Percentiles rank a stretch among this genome's conserved stretches.
Evolutionary conservation across 495 filamentous ascomycete species (phyloP).

Genomic region (Xylaria longipes): DNA sequence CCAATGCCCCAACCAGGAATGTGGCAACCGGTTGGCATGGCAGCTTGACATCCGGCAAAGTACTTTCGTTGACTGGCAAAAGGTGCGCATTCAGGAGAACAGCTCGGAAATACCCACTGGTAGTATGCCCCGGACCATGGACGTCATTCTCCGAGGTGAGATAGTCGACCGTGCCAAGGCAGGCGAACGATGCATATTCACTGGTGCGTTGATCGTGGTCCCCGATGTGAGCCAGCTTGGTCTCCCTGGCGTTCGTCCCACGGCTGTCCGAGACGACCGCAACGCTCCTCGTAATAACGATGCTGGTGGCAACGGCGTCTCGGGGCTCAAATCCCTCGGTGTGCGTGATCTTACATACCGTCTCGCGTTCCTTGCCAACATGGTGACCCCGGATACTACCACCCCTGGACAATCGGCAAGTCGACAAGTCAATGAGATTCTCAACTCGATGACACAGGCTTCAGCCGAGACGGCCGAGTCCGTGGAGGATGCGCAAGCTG

Average conservation of each 20-base stretch:
- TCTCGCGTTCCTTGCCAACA: slow-evolving; percentile 95
- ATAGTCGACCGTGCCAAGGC: slow-evolving; percentile 97
- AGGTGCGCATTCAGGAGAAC: slow-evolving; percentile 96
- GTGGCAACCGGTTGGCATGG: slow-evolving; percentile 89
- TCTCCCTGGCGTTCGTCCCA: slow-evolving; percentile 82
- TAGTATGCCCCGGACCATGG: slow-evolving; percentile 98
- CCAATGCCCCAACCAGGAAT: slow-evolving; percentile 92
- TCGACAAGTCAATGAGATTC: slow-evolving; percentile 65
- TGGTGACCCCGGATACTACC: slow-evolving; percentile 91
- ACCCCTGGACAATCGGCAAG: slow-evolving; percentile 65
- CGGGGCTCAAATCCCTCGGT: slow-evolving; percentile 88
- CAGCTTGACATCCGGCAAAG: slow-evolving; percentile 94
- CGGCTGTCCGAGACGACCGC: slow-evolving; percentile 82
- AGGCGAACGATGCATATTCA: slow-evolving; percentile 97
- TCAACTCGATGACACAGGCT: slow-evolving; percentile 79
- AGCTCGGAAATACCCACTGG: slow-evolving; percentile 97
- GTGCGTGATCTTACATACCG: slow-evolving; percentile 96
- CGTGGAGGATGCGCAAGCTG: slow-evolving; percentile 86
- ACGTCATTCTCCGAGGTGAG: slow-evolving; percentile 96
- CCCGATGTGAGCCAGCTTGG: slow-evolving; percentile 96
- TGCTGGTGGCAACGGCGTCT: slow-evolving; percentile 80
- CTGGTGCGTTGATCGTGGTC: slow-evolving; percentile 93
- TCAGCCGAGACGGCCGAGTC: slow-evolving; percentile 65
- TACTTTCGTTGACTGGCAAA: slow-evolving; percentile 99
- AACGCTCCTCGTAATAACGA: slow-evolving; percentile 76